A percentile compares a stretch with the other conserved stretches of the same genome.
phyloP scores from a whole-genome alignment of 805 yeast species.

The Ascoidea rubescens region DNA sequence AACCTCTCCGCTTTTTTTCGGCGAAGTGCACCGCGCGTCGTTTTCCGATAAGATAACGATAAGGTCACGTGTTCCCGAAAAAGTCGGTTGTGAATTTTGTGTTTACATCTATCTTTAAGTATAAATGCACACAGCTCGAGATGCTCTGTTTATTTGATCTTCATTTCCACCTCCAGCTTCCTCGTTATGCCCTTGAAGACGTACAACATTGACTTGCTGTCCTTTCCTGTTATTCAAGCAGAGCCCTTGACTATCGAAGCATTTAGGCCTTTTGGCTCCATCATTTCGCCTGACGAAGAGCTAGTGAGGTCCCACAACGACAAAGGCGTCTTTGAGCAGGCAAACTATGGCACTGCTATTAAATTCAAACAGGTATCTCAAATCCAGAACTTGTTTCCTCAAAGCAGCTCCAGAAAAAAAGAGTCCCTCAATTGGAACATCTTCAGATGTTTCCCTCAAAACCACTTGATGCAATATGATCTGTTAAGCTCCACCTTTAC shows the following conservation, averaged over 20 bases:
- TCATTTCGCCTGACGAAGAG: conserved; percentile 10
- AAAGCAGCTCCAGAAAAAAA: conserved; percentile 30
- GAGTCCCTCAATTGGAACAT: conserved; percentile 68
- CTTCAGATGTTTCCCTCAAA: conserved; percentile 70
- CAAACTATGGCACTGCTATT: conserved; percentile 90
- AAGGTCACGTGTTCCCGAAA: no score
- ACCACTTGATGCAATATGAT: conserved; percentile 29
- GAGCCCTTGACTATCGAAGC: conserved; percentile 3
- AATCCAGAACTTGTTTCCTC: conserved; percentile 34
- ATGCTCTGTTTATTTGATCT: no score
- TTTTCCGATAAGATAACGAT: no score
- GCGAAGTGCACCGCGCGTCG: no score
- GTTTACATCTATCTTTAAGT: no score
- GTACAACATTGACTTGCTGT: neutral
- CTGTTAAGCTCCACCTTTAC: conserved; percentile 3
- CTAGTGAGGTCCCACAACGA: neutral
- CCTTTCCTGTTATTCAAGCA: conserved; percentile 2
- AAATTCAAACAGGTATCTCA: conserved; percentile 67
- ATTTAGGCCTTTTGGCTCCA: conserved; percentile 8
- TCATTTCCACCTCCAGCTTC: no score
- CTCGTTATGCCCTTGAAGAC: conserved; percentile 4
- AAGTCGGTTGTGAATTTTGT: no score
- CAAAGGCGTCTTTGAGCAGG: conserved; percentile 21
- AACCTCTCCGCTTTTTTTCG: no score
- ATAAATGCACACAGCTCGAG: no score